These are phyloP conservation scores for Boletus patriciae DNA, from an alignment of 768 basidiomycete species.

Conservation along the genomic window DNA sequence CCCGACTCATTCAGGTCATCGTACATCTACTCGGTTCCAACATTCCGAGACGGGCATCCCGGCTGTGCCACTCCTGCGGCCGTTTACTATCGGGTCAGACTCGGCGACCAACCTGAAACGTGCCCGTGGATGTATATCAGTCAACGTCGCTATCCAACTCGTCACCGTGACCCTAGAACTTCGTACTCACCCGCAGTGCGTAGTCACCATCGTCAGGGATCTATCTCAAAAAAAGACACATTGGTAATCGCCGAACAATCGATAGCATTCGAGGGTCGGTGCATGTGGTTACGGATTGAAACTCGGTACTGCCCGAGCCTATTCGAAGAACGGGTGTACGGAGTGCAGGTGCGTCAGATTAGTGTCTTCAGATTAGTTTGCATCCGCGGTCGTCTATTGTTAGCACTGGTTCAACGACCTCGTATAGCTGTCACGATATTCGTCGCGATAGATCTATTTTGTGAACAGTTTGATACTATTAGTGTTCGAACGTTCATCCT, in stretches of 20 bases:
- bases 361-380: background rate
- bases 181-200: background rate
- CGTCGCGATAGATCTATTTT: constrained; percentile 4
- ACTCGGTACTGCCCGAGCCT: background rate
- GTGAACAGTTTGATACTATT: background rate
- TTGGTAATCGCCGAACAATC: constrained; percentile 18
- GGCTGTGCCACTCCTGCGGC: background rate
- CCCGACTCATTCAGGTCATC: background rate
- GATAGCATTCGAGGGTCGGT: constrained; percentile 1
- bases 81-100: background rate
- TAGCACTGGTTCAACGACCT: constrained; percentile 5
- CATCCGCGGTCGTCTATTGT: constrained; percentile 8
- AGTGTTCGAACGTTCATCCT: constrained; percentile 13
- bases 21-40: background rate
- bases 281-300: constrained; percentile 1
- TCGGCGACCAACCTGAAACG: background rate
- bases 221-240: background rate
- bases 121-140: background rate
- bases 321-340: background rate
- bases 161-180: background rate
- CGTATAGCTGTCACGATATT: background rate
- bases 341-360: background rate
- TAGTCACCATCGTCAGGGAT: background rate
- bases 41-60: background rate
- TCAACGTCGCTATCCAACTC: background rate